These are phyloP conservation scores for Euptelea pleiosperma DNA, from an alignment of 164 flowering plant species.

Conservation along the genomic window DNA sequence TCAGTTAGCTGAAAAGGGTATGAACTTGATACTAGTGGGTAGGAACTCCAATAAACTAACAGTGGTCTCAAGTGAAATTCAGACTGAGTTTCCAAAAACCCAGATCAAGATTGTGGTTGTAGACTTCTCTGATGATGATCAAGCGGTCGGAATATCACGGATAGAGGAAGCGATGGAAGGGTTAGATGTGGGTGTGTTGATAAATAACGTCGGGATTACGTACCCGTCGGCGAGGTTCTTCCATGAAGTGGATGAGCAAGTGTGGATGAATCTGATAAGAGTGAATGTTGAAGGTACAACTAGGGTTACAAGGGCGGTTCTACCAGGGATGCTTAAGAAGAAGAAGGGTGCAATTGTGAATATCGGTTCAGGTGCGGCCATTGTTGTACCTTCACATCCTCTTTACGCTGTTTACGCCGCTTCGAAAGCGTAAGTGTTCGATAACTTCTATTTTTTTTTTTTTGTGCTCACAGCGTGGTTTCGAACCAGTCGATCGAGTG, in stretches of 20 bases:
- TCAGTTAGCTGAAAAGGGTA: conserved; percentile 70
- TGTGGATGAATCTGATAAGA: conserved; percentile 59
- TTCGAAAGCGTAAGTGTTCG: conserved; percentile 78
- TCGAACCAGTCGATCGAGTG: too few relatives aligned
- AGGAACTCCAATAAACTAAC: conserved; percentile 64
- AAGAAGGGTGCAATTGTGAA: conserved; percentile 91
- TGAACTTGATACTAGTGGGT: conserved; percentile 71
- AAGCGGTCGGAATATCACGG: conserved; percentile 53
- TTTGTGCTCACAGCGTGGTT: not conserved
- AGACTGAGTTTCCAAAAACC: too few relatives aligned
- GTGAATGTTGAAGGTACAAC: conserved; percentile 83
- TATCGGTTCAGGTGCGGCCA: conserved; percentile 85
- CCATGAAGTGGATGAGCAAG: conserved; percentile 73
- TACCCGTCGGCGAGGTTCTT: conserved; percentile 76
- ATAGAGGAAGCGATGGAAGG: conserved; percentile 59
- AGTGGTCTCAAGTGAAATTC: conserved; percentile 45
- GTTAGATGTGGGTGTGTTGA: conserved; percentile 77
- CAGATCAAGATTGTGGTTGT: conserved; percentile 68
- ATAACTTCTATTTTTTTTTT: conserved; percentile 4
- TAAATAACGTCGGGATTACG: conserved; percentile 80
- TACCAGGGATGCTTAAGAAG: conserved; percentile 77
- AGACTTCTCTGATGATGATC: conserved; percentile 70
- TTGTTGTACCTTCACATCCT: conserved; percentile 79
- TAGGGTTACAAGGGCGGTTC: conserved; percentile 70
- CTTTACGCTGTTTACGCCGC: conserved; percentile 88